A percentile compares a stretch with the other conserved stretches of the same genome.
Evolutionary conservation across 805 yeast species (phyloP).

Genomic region (Vanderwaltozyma yarrowii): DNA sequence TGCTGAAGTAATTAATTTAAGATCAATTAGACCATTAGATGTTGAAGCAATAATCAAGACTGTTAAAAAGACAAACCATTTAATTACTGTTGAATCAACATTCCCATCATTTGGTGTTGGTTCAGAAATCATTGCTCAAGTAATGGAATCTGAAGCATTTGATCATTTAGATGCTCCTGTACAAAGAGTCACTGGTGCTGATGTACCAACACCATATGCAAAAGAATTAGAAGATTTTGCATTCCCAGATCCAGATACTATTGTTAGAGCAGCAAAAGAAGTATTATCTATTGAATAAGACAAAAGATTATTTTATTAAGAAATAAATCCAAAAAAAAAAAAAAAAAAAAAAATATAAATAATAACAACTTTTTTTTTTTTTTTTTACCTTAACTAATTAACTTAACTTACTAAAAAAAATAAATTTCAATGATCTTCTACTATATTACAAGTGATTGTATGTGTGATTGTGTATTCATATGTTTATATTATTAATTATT

Average conservation of each 20-base stretch:
- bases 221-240: conserved; percentile 94
- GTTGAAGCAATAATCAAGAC: conserved; percentile 74
- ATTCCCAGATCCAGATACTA: conserved; percentile 92
- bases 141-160: conserved; percentile 97
- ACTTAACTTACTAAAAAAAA: too few species aligned
- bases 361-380: too few species aligned
- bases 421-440: too few species aligned
- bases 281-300: conserved; percentile 52
- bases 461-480: too few species aligned
- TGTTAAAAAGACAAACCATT: conserved; percentile 93
- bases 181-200: conserved; percentile 98
- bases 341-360: too few species aligned
- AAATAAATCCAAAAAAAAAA: too few species aligned
- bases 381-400: too few species aligned
- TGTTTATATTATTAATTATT: too few species aligned
- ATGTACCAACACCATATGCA: conserved; percentile 98
- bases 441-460: too few species aligned
- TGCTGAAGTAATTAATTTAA: conserved; percentile 90
- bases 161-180: conserved; percentile 98
- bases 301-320: too few species aligned
- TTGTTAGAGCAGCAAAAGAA: conserved; percentile 77
- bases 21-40: conserved; percentile 96
- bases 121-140: conserved; percentile 93
- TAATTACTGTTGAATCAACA: conserved; percentile 93
- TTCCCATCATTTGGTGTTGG: conserved; percentile 99